A percentile compares a stretch with the other conserved stretches of the same genome.
Conservation (phyloP, 257 asterid species). For the Gardenia jasminoides region DNA sequence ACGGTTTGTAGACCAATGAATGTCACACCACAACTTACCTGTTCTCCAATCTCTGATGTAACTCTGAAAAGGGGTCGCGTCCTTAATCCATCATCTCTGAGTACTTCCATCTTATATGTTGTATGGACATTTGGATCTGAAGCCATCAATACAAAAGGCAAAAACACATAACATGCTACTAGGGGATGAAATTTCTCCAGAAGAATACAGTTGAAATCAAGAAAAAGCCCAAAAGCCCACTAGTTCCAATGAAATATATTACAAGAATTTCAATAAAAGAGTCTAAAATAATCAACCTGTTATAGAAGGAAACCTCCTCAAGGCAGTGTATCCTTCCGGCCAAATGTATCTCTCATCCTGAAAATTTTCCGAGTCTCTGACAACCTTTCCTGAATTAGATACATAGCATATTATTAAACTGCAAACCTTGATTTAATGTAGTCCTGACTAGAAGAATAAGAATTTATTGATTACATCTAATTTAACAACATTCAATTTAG, state of each 20-base stretch:
- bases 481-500: background rate
- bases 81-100: slow-evolving; percentile 64
- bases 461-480: background rate
- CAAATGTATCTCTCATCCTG: slow-evolving; percentile 71
- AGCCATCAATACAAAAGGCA: slow-evolving; percentile 27
- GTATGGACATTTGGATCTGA: slow-evolving; percentile 63
- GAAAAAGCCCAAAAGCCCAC: background rate
- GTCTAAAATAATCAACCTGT: slow-evolving; percentile 43
- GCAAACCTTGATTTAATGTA: background rate
- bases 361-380: slow-evolving; percentile 61
- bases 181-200: background rate
- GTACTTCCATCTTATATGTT: slow-evolving; percentile 80
- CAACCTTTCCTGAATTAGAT: slow-evolving; percentile 66
- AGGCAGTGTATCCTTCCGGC: slow-evolving; percentile 90
- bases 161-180: slow-evolving; percentile 10
- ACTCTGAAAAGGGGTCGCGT: slow-evolving; percentile 74
- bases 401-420: slow-evolving; percentile 22
- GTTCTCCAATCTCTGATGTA: slow-evolving; percentile 72
- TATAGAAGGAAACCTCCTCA: slow-evolving; percentile 61
- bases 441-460: background rate
- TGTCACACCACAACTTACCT: slow-evolving; percentile 48
- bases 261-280: background rate
- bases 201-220: background rate
- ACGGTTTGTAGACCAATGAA: slow-evolving; percentile 12
- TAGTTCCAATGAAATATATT: slow-evolving; percentile 8